A percentile compares a stretch with the other conserved stretches of the same genome.
Evolutionary conservation across 1,284 basidiomycete species (phyloP).

Genomic region (Puccinia horiana): DNA sequence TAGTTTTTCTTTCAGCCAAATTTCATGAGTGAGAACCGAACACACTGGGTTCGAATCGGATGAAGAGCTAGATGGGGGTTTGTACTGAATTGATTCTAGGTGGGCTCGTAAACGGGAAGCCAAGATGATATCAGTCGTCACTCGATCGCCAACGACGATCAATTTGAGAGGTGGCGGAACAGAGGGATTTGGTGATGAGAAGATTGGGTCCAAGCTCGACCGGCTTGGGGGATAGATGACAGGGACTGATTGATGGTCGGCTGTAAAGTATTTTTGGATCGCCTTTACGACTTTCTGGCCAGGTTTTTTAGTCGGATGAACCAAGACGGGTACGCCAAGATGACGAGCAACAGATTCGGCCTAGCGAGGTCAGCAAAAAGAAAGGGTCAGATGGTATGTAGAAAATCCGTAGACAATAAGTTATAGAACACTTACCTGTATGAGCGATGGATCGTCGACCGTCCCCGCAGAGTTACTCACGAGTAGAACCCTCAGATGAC

Average conservation of each 20-base stretch:
- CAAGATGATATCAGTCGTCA: conserved; percentile 38
- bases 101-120: conserved; percentile 14
- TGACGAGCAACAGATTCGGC: conserved; percentile 36
- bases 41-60: conserved; percentile 16
- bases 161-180: conserved; percentile 1
- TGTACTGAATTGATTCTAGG: background rate
- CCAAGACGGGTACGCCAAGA: conserved; percentile 21
- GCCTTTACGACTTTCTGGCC: conserved; percentile 12
- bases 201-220: background rate
- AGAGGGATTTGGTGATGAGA: background rate
- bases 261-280: conserved; percentile 19
- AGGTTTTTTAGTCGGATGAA: conserved; percentile 28
- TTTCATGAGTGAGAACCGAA: conserved; percentile 17
- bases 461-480: conserved; percentile 43
- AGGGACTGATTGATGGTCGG: background rate
- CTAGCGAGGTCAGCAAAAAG: background rate
- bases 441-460: conserved; percentile 13
- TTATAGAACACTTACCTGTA: conserved; percentile 20
- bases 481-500: conserved; percentile 1
- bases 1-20: conserved; percentile 24
- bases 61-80: too few relatives aligned
- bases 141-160: conserved; percentile 35
- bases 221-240: conserved; percentile 9
- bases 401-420: background rate
- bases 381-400: background rate